A percentile compares a stretch with the other conserved stretches of the same genome.
Conservation (phyloP, 1,284 basidiomycete species). For the Puccinia novopanici region DNA sequence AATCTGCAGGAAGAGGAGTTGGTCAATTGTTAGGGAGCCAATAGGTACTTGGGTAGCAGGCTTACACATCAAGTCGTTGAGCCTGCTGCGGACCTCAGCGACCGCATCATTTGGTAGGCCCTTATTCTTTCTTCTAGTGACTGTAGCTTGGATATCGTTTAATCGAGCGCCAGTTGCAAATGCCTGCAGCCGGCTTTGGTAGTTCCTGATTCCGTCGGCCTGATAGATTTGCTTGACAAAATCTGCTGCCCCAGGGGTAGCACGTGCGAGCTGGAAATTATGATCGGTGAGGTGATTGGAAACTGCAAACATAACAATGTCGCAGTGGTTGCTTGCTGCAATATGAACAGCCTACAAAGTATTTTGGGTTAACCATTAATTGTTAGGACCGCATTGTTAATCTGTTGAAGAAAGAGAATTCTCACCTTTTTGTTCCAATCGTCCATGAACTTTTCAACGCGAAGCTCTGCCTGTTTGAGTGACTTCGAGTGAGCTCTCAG, state of each 20-base stretch:
- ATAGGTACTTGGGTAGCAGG: too few relatives aligned
- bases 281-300: not conserved
- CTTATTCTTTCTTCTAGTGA: not conserved
- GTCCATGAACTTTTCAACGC: not conserved
- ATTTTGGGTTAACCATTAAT: too few relatives aligned
- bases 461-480: not conserved
- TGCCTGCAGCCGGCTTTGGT: conserved; percentile 8
- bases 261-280: not conserved
- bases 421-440: conserved; percentile 10
- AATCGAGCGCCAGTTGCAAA: not conserved
- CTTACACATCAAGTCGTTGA: not conserved
- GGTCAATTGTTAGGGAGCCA: too few relatives aligned
- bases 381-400: not conserved
- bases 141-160: not conserved
- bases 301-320: conserved; percentile 8
- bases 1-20: too few relatives aligned
- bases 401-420: not conserved
- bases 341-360: conserved; percentile 8
- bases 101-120: not conserved
- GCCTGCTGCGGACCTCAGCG: not conserved
- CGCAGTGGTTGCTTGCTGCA: conserved; percentile 16
- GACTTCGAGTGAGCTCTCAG: conserved; percentile 11
- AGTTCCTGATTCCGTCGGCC: conserved; percentile 3
- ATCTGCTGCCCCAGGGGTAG: not conserved
- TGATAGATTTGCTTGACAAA: conserved; percentile 11